Evolutionary conservation across 73 alveolate genomes (phyloP), one percentile per base, ranked within the genome.

Genomic region (Tetrahymena borealis): DNA sequence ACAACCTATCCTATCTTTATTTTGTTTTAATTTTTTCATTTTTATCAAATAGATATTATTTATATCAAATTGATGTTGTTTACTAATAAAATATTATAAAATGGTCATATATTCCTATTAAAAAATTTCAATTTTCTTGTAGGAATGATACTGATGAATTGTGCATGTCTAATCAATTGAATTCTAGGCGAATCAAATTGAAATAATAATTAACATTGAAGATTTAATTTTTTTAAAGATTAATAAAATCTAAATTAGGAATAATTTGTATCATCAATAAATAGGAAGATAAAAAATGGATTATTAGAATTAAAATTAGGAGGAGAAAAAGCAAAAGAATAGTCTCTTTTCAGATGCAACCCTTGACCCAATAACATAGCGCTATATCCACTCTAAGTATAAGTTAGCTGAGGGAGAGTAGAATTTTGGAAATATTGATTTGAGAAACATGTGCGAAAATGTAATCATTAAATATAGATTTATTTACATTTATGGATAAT

Each of bases 361-460:
- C 1, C 85, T 60, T 60, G 85, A 60, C 9, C 85, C 85, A 24
- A 60, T 60, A n/a, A 60, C 85, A 5, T 60, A 60, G 85, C 85
- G 85, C 31, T 60, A 60, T 35, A 60, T 60, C 7, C 85, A 60
- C 10, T 60, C 85, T 24, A 60, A 60, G 28, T 60, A 60, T 60
- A 60, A 60, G 37, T 35, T 60, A n/a, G 85, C 85, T 24, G 85
- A 60, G 28, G 85, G 85, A 1, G 85, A 60, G 35, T 1, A 60
- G 10, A 60, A 60, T 60, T 60, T 60, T 79, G 91, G 40, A 93
- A 60, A 39, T 39, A 36, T 93, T 24, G 95, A 93, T 90, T 90
- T 93, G 16, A 93, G 95, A 40, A 91, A 93, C 41, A 93, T 85
- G 93, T 93, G 95, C 91, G 95, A 93, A 38, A 93, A 93, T 78